These are phyloP conservation scores for Neocucurbitaria cava DNA, from an alignment of 2,329 filamentous ascomycete genomes.

Conservation along the genomic window DNA sequence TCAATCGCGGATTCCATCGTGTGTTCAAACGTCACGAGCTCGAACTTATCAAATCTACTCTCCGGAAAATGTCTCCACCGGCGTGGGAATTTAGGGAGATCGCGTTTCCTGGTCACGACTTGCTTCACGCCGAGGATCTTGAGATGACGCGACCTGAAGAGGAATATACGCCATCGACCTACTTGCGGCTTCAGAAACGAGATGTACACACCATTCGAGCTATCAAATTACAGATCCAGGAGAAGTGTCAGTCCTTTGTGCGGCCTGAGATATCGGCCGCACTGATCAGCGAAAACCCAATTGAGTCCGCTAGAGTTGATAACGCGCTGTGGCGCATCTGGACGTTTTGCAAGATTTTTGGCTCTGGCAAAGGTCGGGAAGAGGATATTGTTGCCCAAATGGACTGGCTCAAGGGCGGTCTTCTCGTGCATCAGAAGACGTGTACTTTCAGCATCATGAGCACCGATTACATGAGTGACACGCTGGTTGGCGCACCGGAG, in stretches of 20 bases:
- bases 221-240: slow-evolving; percentile 63
- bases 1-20: slow-evolving; percentile 64
- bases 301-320: slow-evolving; percentile 61
- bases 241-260: slow-evolving; percentile 62
- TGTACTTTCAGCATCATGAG: slow-evolving; percentile 56
- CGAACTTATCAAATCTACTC: slow-evolving; percentile 58
- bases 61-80: slow-evolving; percentile 62
- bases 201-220: slow-evolving; percentile 62
- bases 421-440: slow-evolving; percentile 57
- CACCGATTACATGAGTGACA: slow-evolving; percentile 60
- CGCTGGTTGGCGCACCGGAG: slow-evolving; percentile 63
- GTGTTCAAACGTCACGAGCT: slow-evolving; percentile 66
- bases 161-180: slow-evolving; percentile 62
- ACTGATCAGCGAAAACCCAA: slow-evolving; percentile 56
- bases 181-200: slow-evolving; percentile 58
- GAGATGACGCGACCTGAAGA: slow-evolving; percentile 56
- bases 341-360: slow-evolving; percentile 71
- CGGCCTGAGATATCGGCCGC: slow-evolving; percentile 63
- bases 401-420: slow-evolving; percentile 68
- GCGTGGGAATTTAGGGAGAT: slow-evolving; percentile 68
- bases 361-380: slow-evolving; percentile 63
- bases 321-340: slow-evolving; percentile 71
- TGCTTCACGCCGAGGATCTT: slow-evolving; percentile 48
- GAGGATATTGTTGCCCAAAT: slow-evolving; percentile 66
- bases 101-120: slow-evolving; percentile 58